Evolutionary conservation across 441 rosid genomes (phyloP).

Genomic region (Populus hybrid): DNA sequence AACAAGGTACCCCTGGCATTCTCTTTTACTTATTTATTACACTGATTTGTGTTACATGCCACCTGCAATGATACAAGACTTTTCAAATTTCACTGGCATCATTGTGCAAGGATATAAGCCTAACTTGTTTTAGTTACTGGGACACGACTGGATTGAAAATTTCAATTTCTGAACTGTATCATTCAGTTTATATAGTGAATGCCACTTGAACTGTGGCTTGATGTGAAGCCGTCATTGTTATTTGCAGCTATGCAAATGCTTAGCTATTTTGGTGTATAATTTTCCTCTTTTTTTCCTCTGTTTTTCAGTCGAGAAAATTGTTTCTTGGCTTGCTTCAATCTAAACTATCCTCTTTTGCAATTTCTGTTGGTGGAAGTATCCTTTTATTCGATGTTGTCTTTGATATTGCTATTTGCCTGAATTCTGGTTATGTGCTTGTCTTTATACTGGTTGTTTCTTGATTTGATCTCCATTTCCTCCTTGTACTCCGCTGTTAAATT

Average conservation of each 20-base stretch:
- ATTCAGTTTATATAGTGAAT: not conserved
- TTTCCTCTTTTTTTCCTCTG: not conserved
- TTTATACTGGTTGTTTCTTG: not conserved
- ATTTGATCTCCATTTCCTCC: not conserved
- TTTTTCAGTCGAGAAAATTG: not conserved
- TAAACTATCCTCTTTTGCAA: not conserved
- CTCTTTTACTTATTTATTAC: not conserved
- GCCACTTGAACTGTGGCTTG: not conserved
- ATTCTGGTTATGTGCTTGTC: not conserved
- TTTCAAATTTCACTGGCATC: not conserved
- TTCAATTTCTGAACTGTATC: not conserved
- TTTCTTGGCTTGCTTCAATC: not conserved
- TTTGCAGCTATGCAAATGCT: not conserved
- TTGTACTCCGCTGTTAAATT: not conserved
- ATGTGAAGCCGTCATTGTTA: not conserved
- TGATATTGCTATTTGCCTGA: not conserved
- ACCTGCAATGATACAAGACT: not conserved
- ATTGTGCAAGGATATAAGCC: not conserved
- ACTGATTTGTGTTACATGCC: not conserved
- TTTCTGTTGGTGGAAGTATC: not conserved
- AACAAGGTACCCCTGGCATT: slow-evolving; percentile 56
- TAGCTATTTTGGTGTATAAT: not conserved
- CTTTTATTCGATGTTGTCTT: not conserved
- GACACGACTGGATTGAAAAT: not conserved
- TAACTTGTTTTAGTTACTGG: not conserved